Conservation (phyloP, 805 yeast genomes). For the Metschnikowia vanudenii region DNA sequence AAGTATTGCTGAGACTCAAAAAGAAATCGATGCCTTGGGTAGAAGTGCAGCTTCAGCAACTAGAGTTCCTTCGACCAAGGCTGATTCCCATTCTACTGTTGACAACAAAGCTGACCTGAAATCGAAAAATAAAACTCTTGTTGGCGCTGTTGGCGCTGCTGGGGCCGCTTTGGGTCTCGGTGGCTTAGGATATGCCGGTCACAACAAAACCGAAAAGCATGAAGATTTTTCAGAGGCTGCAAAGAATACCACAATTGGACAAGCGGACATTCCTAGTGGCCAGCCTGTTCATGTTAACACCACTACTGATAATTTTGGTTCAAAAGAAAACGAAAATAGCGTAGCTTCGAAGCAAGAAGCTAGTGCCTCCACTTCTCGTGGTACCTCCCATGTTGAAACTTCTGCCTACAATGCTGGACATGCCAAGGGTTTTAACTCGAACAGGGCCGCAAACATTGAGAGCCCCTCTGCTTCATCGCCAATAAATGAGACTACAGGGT, state of each 20-base stretch:
- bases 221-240: background rate
- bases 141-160: slow-evolving; percentile 20
- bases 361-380: too few species aligned
- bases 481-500: slow-evolving; percentile 3
- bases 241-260: slow-evolving; percentile 3
- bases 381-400: background rate
- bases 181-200: slow-evolving; percentile 9
- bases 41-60: background rate
- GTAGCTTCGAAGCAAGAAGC: too few species aligned
- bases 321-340: too few species aligned
- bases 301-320: too few species aligned
- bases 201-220: background rate
- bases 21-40: slow-evolving; percentile 22
- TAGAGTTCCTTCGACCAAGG: background rate
- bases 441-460: background rate
- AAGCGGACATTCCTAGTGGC: slow-evolving; percentile 3
- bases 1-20: slow-evolving; percentile 27
- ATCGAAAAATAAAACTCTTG: background rate
- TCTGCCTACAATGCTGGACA: slow-evolving; percentile 18
- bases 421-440: slow-evolving; percentile 4
- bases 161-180: slow-evolving; percentile 26
- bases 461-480: background rate
- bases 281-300: slow-evolving; percentile 3
- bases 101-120: background rate
- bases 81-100: background rate